Conservation (phyloP, 768 basidiomycete species). For the Trametes punicea region DNA sequence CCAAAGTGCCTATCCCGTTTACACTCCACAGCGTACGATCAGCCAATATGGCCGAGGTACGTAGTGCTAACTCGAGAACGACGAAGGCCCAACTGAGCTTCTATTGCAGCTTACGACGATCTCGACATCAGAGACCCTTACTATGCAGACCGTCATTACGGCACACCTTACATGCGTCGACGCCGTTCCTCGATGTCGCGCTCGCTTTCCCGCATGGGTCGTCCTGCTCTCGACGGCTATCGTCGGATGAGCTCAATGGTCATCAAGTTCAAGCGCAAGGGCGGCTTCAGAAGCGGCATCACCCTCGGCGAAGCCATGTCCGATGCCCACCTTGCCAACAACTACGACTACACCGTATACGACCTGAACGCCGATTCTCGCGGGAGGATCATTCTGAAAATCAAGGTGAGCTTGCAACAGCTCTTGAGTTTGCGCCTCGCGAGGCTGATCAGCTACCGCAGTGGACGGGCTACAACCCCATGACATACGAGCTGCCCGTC, state of each 20-base stretch:
- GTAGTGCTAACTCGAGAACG: background rate
- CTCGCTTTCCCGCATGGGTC: constrained; percentile 18
- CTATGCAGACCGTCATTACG: constrained; percentile 34
- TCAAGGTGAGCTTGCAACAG: constrained; percentile 49
- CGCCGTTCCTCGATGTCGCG: constrained; percentile 47
- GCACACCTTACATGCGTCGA: constrained; percentile 11
- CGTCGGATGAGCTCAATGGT: constrained; percentile 47
- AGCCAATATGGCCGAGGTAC: constrained; percentile 25
- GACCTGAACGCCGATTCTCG: constrained; percentile 64
- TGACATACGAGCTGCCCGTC: constrained; percentile 73
- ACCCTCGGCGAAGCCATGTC: constrained; percentile 68
- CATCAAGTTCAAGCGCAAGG: constrained; percentile 75
- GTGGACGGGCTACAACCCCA: constrained; percentile 69
- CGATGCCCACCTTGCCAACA: constrained; percentile 55
- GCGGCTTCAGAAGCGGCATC: constrained; percentile 60
- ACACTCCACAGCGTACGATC: constrained; percentile 29
- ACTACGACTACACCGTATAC: constrained; percentile 58
- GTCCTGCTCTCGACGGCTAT: constrained; percentile 36
- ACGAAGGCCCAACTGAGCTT: constrained; percentile 2
- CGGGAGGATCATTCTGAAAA: constrained; percentile 56
- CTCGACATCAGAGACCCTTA: constrained; percentile 47
- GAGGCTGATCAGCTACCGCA: constrained; percentile 25
- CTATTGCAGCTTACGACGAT: constrained; percentile 51
- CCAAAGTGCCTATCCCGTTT: constrained; percentile 41
- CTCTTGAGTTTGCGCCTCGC: background rate